These are phyloP conservation scores for Kwoniella pini DNA, from an alignment of 768 basidiomycete species.

Conservation along the genomic window DNA sequence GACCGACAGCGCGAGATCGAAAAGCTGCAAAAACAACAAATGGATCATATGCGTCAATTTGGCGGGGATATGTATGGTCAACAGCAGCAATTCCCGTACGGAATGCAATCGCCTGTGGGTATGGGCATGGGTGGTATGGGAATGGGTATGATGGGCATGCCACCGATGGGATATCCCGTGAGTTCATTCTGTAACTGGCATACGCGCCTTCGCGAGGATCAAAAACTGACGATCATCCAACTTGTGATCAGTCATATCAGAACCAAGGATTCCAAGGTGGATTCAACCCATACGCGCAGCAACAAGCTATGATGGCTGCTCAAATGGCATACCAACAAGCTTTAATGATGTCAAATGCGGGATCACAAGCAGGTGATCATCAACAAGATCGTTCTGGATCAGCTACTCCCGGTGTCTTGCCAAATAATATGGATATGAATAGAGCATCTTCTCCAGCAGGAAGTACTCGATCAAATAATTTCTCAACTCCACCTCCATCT, in stretches of 20 bases:
- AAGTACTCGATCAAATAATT: conserved; percentile 14
- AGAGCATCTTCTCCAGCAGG: conserved; percentile 12
- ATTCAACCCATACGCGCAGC: conserved; percentile 51
- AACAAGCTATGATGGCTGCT: conserved; percentile 57
- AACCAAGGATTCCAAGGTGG: conserved; percentile 30
- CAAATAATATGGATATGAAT: background rate
- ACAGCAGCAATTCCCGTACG: conserved; percentile 32
- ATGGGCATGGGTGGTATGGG: conserved; percentile 33
- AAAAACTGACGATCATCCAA: conserved; percentile 8
- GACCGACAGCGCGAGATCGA: conserved; percentile 90
- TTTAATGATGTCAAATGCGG: conserved; percentile 44
- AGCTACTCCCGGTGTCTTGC: background rate
- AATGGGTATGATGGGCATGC: conserved; percentile 42
- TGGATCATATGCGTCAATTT: conserved; percentile 75
- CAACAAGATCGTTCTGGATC: conserved; percentile 1
- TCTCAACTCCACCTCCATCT: conserved; percentile 8
- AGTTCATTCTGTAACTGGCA: background rate
- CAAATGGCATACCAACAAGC: conserved; percentile 56
- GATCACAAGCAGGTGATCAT: conserved; percentile 32
- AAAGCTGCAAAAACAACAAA: conserved; percentile 81
- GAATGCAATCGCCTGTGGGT: conserved; percentile 35
- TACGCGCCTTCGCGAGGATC: background rate
- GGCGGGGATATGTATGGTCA: conserved; percentile 63
- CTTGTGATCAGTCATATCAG: background rate
- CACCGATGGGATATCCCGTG: conserved; percentile 34